Evolutionary conservation across 78 protist genomes (phyloP).

Genomic region (Protostelium mycophagum): DNA sequence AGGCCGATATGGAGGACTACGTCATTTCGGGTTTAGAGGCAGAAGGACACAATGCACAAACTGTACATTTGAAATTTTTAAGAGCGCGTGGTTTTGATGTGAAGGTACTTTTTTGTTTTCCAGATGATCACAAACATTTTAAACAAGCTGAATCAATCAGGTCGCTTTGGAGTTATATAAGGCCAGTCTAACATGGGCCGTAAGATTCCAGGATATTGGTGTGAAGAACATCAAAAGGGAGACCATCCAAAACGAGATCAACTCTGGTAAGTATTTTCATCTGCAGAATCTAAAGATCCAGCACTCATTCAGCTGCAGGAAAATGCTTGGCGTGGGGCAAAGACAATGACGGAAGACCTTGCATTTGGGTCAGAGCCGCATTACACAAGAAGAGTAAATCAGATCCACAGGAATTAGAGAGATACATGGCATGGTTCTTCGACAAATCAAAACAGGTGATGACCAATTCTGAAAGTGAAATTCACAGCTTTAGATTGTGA

Average conservation of each 20-base stretch:
- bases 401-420: not conserved
- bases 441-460: not conserved
- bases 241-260: not conserved
- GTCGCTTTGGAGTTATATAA: not conserved
- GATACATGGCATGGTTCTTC: not conserved
- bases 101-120: not conserved
- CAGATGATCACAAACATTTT: not conserved
- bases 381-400: not conserved
- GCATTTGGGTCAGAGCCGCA: not conserved
- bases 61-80: not conserved
- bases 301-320: not conserved
- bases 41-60: not conserved
- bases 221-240: not conserved
- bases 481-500: not conserved
- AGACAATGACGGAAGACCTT: not conserved
- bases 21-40: not conserved
- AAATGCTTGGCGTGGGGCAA: not conserved
- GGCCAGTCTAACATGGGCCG: not conserved
- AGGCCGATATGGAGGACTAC: not conserved
- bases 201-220: not conserved
- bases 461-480: not conserved
- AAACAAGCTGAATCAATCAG: not conserved
- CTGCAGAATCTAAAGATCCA: not conserved
- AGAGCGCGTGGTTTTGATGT: not conserved
- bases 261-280: not conserved